These are phyloP conservation scores for Phoenix dactylifera DNA, from an alignment of 176 grass and related monocot genomes.

Conservation along the genomic window DNA sequence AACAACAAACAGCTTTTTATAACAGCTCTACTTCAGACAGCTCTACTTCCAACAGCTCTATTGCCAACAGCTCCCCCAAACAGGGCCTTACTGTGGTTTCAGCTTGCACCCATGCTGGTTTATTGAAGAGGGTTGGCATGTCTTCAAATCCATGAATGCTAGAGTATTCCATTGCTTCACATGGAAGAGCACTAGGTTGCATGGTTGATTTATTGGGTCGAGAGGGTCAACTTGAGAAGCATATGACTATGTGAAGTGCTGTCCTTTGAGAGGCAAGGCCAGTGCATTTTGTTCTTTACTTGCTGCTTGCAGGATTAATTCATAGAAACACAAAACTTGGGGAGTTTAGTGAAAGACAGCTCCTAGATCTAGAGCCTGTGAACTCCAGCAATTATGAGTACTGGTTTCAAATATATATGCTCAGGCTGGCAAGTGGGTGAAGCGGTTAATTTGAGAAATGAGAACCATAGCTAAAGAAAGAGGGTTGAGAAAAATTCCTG, in stretches of 20 bases:
- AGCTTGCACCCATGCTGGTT: conserved; percentile 55
- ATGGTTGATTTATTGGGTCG: conserved; percentile 58
- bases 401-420: conserved; percentile 50
- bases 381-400: conserved; percentile 44
- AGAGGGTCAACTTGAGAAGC: conserved; percentile 43
- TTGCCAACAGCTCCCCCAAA: no score
- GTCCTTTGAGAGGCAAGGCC: conserved; percentile 24
- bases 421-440: conserved; percentile 40
- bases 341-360: conserved; percentile 29
- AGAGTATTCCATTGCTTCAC: conserved; percentile 31
- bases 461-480: conserved; percentile 31
- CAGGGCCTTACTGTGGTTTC: conserved; percentile 48
- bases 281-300: conserved; percentile 39
- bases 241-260: conserved; percentile 18
- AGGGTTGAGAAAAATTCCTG: conserved; percentile 40
- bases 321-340: conserved; percentile 44
- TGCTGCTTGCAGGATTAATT: conserved; percentile 38
- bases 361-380: conserved; percentile 28
- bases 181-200: conserved; percentile 11
- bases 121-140: conserved; percentile 33
- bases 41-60: no score
- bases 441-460: conserved; percentile 34
- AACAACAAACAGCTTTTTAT: no score
- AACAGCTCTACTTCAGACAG: no score
- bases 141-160: conserved; percentile 44